Base-by-base conservation (phyloP, 2,329 filamentous ascomycete genomes). In the Alternaria metachromatica region DNA sequence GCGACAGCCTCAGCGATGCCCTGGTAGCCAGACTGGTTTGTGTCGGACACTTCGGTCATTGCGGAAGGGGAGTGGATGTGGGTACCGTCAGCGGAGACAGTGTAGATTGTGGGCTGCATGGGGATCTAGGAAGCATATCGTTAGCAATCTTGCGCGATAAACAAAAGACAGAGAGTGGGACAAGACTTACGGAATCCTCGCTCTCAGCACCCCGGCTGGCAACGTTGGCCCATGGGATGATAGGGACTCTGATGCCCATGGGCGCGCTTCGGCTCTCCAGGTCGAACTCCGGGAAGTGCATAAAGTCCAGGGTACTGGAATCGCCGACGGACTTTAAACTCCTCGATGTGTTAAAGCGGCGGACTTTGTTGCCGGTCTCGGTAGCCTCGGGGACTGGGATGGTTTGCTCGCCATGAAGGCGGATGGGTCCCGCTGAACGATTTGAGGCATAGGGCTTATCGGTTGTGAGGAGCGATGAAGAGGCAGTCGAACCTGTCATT, bases 271-370 rank as follows among this genome's bases (percentile, higher is more conserved):
- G 62, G 13, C 75, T 69, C 54, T 85, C 82, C 30, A 83, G 77
- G 55, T 84, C 80, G 68, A 84, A 81, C 59, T 82, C 81, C 37
- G 88, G 88, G 69, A 90, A 82, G 80, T 85, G 89, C 70, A 85
- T 84, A 72, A 90, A 89, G 81, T 90, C 88, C 63, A 90, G 87
- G 45, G 87, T 88, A 44, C 87, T 88, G 63, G 78, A 81, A 79
- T 90, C 88, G 58, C 85, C 83, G 66, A 86, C 82, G 26, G 86
- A 80, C 75, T 89, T 88, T 57, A 84, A 80, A 64, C 83, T 78
- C 64, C 86, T 86, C 66, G 84, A 87, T 64, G 87, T 89, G 80
- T 90, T 90, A 84, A 90, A 89, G 73, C 86, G 83, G 60, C 87
- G 85, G 78, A 80, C 69, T 56, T 77, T 68, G 61, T 71, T 74